These are phyloP conservation scores for Ascochyta pisi DNA, from an alignment of 2,329 filamentous ascomycete genomes.

Conservation along the genomic window DNA sequence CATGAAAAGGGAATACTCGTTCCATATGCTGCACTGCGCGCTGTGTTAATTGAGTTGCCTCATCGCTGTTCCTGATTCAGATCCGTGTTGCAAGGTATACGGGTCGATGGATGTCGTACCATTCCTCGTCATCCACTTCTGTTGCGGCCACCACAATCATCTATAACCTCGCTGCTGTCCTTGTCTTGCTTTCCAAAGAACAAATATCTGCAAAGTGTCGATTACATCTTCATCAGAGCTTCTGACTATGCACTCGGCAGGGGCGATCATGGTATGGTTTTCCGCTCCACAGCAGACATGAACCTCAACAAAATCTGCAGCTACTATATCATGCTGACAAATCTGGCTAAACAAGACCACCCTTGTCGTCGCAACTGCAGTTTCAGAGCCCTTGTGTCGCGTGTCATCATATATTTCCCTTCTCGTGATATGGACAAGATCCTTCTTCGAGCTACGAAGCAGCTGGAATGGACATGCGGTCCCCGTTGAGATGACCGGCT, in stretches of 20 bases:
- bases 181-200: not conserved
- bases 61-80: constrained; percentile 3
- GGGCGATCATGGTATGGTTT: constrained; percentile 25
- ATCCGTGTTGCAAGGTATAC: constrained; percentile 14
- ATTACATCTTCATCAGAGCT: constrained; percentile 27
- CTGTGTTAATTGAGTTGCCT: not conserved
- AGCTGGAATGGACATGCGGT: constrained; percentile 38
- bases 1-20: no score
- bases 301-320: constrained; percentile 50
- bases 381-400: constrained; percentile 45
- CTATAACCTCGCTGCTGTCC: no score
- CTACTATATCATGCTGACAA: constrained; percentile 31
- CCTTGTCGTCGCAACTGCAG: constrained; percentile 53
- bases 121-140: not conserved
- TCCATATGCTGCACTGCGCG: no score
- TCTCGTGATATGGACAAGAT: constrained; percentile 46
- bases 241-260: constrained; percentile 17
- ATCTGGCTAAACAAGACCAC: constrained; percentile 52
- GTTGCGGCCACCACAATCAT: no score
- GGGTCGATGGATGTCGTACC: constrained; percentile 15
- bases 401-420: constrained; percentile 49
- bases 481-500: constrained; percentile 50
- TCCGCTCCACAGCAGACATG: constrained; percentile 24
- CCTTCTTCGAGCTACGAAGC: constrained; percentile 40
- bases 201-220: constrained; percentile 32